phyloP scores from a whole-genome alignment of 352 stramenopile genomes.

The Halophytophthora batemanensis region DNA sequence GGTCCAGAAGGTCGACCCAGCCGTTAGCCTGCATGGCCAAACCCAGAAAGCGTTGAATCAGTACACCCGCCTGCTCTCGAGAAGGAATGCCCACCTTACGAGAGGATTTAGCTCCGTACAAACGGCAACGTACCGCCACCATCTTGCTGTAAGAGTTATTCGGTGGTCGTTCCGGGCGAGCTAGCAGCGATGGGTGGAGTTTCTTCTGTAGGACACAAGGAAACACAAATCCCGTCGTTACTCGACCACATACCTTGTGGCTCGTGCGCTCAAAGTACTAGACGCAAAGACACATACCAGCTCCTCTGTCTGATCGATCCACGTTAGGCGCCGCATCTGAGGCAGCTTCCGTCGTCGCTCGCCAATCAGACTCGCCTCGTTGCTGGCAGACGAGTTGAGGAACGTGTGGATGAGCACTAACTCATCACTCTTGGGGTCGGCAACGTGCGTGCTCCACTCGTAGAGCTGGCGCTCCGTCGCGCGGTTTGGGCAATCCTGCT shows the following conservation, averaged over 20 bases:
- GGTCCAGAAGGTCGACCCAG: conserved; percentile 61
- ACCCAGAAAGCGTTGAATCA: neutral
- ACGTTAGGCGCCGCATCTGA: conserved; percentile 39
- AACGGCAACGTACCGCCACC: conserved; percentile 39
- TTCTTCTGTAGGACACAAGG: conserved; percentile 37
- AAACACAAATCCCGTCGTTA: conserved; percentile 4
- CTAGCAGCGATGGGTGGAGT: conserved; percentile 44
- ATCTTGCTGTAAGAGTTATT: conserved; percentile 79
- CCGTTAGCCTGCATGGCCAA: conserved; percentile 43
- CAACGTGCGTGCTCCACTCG: conserved; percentile 52
- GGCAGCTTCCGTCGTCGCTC: conserved; percentile 24
- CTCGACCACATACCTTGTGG: neutral
- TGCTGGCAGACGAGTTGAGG: conserved; percentile 43
- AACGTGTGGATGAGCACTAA: conserved; percentile 79
- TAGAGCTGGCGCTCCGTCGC: conserved; percentile 67
- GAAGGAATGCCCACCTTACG: neutral
- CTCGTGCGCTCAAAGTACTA: neutral
- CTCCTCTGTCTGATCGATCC: conserved; percentile 68
- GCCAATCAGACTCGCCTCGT: conserved; percentile 4
- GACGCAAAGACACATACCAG: conserved; percentile 34
- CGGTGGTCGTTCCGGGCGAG: conserved; percentile 64
- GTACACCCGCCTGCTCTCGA: neutral
- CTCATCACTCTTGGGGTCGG: conserved; percentile 57
- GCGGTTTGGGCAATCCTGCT: conserved; percentile 34
- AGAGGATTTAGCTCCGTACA: neutral